phyloP scores from a whole-genome alignment of 1,284 basidiomycete species.

The Boletellus dicymbophilus region DNA sequence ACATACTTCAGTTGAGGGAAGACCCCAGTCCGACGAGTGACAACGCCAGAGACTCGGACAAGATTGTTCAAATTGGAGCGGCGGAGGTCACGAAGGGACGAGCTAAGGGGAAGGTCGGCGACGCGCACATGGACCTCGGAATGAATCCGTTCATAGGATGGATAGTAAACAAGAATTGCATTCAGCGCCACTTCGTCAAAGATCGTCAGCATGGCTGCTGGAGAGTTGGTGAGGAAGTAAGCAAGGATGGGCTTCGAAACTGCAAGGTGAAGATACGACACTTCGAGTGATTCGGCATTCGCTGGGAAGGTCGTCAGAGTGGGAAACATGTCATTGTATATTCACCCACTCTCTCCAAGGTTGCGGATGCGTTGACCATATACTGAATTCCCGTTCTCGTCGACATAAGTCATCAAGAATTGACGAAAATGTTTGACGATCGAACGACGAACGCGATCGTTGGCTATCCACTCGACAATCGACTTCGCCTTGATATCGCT shows the following conservation, averaged over 20 bases:
- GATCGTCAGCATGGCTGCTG: conserved; percentile 89
- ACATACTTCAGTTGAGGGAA: conserved; percentile 99
- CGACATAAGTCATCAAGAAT: conserved; percentile 95
- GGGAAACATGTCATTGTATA: background rate
- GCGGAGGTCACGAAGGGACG: conserved; percentile 91
- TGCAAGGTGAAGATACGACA: conserved; percentile 93
- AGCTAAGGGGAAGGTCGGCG: conserved; percentile 88
- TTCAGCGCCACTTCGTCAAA: conserved; percentile 96
- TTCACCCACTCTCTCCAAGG: conserved; percentile 87
- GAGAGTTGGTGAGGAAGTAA: conserved; percentile 96
- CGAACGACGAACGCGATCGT: conserved; percentile 87
- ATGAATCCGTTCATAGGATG: conserved; percentile 96
- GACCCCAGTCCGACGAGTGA: conserved; percentile 93
- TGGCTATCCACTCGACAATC: conserved; percentile 96
- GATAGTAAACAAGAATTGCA: conserved; percentile 95
- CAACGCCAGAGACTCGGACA: conserved; percentile 96
- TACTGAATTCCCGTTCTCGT: conserved; percentile 89
- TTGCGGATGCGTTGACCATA: conserved; percentile 94
- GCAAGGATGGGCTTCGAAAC: conserved; percentile 93
- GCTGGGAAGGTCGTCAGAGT: conserved; percentile 47
- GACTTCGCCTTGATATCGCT: conserved; percentile 98
- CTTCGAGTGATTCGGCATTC: conserved; percentile 96
- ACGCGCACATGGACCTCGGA: conserved; percentile 98
- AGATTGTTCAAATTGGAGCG: conserved; percentile 94
- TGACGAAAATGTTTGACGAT: conserved; percentile 93